These are phyloP conservation scores for Pterula multifida DNA, from an alignment of 1,284 basidiomycete species.

Conservation along the genomic window DNA sequence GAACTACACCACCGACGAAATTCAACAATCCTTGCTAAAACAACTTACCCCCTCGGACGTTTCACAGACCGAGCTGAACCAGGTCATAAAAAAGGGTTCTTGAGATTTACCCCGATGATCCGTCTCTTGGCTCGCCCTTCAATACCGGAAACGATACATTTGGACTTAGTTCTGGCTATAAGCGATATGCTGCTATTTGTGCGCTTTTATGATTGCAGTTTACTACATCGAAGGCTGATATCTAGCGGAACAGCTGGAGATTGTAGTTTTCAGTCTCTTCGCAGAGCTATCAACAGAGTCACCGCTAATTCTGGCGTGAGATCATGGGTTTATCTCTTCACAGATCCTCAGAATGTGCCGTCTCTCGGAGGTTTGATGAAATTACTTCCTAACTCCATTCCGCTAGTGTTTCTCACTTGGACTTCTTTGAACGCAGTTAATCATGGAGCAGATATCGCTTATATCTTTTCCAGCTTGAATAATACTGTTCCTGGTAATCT, in stretches of 20 bases:
- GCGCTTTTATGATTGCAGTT: not conserved
- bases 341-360: not conserved
- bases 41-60: not conserved
- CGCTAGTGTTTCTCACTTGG: not conserved
- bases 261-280: not conserved
- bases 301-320: not conserved
- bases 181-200: slow-evolving; percentile 17
- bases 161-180: slow-evolving; percentile 15
- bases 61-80: not conserved
- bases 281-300: not conserved
- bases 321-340: not conserved
- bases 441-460: slow-evolving; percentile 17
- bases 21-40: not conserved
- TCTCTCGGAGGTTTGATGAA: slow-evolving; percentile 4
- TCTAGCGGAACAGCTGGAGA: slow-evolving; percentile 6
- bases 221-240: slow-evolving; percentile 12
- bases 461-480: slow-evolving; percentile 12
- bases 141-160: slow-evolving; percentile 20
- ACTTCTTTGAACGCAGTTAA: slow-evolving; percentile 10
- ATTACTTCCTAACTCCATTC: not conserved
- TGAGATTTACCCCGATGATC: slow-evolving; percentile 17
- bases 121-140: slow-evolving; percentile 19
- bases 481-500: not conserved
- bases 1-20: slow-evolving; percentile 7
- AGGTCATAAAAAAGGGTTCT: slow-evolving; percentile 8